A percentile compares a stretch with the other conserved stretches of the same genome.
These are phyloP conservation scores for Poterioochromonas sp. DNA, from an alignment of 352 stramenopile genomes.

Conservation along the genomic window DNA sequence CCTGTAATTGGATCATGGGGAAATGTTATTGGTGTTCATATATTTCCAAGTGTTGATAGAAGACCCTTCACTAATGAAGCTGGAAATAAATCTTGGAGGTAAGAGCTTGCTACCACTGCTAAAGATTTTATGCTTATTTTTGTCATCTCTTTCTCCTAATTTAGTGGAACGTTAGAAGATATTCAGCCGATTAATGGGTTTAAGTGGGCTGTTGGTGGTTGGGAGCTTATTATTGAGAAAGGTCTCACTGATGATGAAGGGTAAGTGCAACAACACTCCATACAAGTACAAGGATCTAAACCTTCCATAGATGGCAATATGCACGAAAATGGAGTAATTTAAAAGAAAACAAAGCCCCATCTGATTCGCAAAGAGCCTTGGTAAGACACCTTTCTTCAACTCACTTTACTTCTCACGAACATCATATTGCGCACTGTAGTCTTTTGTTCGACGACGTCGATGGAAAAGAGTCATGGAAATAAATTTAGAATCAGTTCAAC, in stretches of 20 bases:
- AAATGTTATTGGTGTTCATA: conserved; percentile 6
- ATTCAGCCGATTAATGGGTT: conserved; percentile 21
- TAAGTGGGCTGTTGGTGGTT: conserved; percentile 10
- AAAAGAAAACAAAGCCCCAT: no score
- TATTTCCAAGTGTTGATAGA: neutral
- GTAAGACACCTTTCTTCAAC: no score
- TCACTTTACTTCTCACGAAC: no score
- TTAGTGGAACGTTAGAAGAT: neutral
- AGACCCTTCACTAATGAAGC: conserved; percentile 7
- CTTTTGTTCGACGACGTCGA: neutral
- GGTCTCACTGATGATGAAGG: neutral
- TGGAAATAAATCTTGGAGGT: neutral
- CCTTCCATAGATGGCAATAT: conserved; percentile 5
- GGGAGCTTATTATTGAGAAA: neutral
- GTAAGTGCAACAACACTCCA: no score
- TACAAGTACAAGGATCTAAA: no score
- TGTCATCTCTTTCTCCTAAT: neutral
- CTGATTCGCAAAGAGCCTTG: no score
- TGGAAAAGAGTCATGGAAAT: neutral
- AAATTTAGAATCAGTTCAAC: neutral
- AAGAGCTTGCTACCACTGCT: neutral
- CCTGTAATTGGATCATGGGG: neutral
- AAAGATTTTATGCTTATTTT: neutral
- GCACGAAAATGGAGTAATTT: neutral
- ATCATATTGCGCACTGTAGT: no score